phyloP scores from a whole-genome alignment of 2,329 filamentous ascomycete species.

The Emergomyces orientalis region DNA sequence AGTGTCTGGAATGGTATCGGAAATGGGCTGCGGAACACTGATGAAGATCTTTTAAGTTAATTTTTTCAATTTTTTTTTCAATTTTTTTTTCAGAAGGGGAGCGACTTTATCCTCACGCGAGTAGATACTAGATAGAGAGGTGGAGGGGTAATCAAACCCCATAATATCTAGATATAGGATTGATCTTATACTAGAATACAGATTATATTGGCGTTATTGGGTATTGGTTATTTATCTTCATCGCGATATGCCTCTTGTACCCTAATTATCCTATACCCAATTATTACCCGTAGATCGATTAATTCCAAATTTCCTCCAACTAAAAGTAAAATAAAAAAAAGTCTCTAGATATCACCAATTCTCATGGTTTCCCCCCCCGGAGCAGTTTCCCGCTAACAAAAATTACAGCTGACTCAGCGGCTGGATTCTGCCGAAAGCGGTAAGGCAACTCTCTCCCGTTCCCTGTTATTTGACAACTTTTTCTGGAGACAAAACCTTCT shows the following conservation, averaged over 20 bases:
- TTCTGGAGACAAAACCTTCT: neutral
- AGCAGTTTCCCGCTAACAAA: too few relatives aligned
- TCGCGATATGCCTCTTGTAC: neutral
- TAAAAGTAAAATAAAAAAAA: too few relatives aligned
- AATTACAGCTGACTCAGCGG: neutral
- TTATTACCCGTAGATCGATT: neutral
- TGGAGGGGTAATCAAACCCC: too few relatives aligned
- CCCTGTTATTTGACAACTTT: neutral
- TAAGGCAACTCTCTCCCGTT: neutral
- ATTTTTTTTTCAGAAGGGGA: neutral
- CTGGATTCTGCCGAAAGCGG: conserved; percentile 4
- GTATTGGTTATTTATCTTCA: neutral
- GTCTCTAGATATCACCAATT: too few relatives aligned
- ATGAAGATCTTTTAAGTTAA: neutral
- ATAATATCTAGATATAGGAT: too few relatives aligned
- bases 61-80: neutral
- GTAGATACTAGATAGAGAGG: too few relatives aligned
- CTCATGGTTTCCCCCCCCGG: too few relatives aligned
- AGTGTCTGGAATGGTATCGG: conserved; percentile 80
- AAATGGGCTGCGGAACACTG: conserved; percentile 56
- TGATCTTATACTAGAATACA: neutral
- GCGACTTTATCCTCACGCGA: too few relatives aligned
- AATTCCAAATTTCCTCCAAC: neutral
- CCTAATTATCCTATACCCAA: neutral
- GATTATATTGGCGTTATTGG: neutral